These are phyloP conservation scores for Barnettozyma populi DNA, from an alignment of 805 yeast species.

Conservation along the genomic window DNA sequence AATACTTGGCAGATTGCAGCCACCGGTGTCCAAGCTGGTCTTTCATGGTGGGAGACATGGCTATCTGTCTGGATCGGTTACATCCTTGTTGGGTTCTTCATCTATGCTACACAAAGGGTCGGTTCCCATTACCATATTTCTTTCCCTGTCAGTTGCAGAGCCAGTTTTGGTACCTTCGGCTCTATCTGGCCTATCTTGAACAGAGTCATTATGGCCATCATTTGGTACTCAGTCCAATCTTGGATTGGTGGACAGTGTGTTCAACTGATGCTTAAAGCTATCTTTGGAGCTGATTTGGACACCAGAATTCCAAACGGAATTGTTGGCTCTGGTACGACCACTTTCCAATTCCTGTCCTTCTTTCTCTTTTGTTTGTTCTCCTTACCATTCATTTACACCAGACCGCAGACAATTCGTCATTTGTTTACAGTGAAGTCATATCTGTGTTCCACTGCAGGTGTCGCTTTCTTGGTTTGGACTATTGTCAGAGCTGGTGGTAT, in stretches of 20 bases:
- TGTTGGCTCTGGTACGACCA: conserved; percentile 54
- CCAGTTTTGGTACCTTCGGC: conserved; percentile 84
- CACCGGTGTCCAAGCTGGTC: conserved; percentile 71
- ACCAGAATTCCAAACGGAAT: conserved; percentile 60
- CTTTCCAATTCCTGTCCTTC: conserved; percentile 68
- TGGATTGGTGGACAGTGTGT: conserved; percentile 85
- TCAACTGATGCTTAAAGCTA: conserved; percentile 66
- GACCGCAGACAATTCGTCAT: conserved; percentile 79
- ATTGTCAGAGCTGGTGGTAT: conserved; percentile 73
- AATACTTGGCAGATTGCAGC: conserved; percentile 91
- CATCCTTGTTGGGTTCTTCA: conserved; percentile 60
- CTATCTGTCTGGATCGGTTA: conserved; percentile 86
- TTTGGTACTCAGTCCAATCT: conserved; percentile 87
- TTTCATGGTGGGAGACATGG: conserved; percentile 93
- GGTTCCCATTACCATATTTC: conserved; percentile 80
- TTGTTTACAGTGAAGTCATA: conserved; percentile 78
- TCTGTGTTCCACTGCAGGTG: conserved; percentile 76
- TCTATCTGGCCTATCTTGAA: conserved; percentile 84
- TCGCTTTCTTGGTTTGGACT: conserved; percentile 82
- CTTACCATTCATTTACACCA: conserved; percentile 74
- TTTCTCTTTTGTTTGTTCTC: conserved; percentile 79
- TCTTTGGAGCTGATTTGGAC: conserved; percentile 64
- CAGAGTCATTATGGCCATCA: conserved; percentile 80
- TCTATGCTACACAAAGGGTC: conserved; percentile 65
- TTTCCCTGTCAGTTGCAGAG: conserved; percentile 77